Evolutionary conservation across 2,329 filamentous ascomycete genomes (phyloP).

Genomic region (Botrytis hyacinthi): DNA sequence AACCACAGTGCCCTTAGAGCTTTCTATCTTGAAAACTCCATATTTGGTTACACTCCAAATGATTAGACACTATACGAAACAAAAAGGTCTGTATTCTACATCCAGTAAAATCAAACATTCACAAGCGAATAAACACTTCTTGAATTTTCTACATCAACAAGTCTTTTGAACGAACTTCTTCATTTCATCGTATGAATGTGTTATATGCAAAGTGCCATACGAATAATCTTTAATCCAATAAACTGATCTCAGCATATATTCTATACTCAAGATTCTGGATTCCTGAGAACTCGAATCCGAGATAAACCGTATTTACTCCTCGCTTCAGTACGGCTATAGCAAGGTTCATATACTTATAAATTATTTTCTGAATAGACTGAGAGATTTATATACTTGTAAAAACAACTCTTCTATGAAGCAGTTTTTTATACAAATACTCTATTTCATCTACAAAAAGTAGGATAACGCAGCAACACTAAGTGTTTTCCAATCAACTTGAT

Average conservation of each 20-base stretch:
- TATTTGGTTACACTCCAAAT: not conserved
- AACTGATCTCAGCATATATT: accelerated
- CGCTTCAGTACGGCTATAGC: not conserved
- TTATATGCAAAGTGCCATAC: not conserved
- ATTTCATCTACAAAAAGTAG: not conserved
- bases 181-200: not conserved
- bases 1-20: not conserved
- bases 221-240: not conserved
- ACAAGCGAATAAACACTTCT: not conserved
- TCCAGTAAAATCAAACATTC: not conserved
- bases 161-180: not conserved
- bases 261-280: not conserved
- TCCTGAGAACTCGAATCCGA: not conserved
- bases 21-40: not conserved
- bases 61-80: not conserved
- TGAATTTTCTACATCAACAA: accelerated
- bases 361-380: accelerated
- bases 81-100: not conserved
- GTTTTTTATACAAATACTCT: not conserved
- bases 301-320: not conserved
- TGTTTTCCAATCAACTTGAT: not conserved
- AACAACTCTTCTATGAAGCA: not conserved
- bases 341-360: not conserved
- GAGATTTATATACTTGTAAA: not conserved
- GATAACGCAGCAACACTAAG: not conserved